These are phyloP conservation scores for Rhizopus delemar DNA, from an alignment of 371 early-diverging fungal genomes.

Conservation along the genomic window DNA sequence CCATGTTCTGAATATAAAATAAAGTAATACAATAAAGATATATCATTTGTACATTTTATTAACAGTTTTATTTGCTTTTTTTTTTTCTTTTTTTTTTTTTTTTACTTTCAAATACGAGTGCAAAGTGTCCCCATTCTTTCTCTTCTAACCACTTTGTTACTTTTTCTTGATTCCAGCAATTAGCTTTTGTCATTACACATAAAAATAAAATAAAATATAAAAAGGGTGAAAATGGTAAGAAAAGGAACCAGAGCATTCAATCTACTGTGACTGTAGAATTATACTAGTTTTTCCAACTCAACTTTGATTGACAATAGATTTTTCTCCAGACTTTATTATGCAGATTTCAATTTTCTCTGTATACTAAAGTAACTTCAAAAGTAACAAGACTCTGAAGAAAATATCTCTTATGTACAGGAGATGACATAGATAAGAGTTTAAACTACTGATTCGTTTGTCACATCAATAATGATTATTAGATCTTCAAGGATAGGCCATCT, in stretches of 20 bases:
- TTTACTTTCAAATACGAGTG: conserved; percentile 46
- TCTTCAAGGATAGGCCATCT: no score
- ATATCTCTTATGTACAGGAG: no score
- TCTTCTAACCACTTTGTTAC: conserved; percentile 47
- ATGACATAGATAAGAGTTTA: no score
- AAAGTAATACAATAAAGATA: conserved; percentile 1
- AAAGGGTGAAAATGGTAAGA: neutral
- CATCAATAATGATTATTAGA: no score
- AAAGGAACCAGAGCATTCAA: neutral
- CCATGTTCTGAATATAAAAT: conserved; percentile 28
- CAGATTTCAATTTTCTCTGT: no score
- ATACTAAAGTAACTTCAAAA: no score
- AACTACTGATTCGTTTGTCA: no score
- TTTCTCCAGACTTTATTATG: no score
- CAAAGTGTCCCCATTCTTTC: conserved; percentile 46
- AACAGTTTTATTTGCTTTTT: neutral
- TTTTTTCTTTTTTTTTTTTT: conserved; percentile 1
- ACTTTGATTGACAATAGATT: neutral
- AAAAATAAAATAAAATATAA: conserved; percentile 2
- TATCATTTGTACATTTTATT: neutral
- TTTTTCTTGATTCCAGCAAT: conserved; percentile 41
- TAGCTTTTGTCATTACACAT: conserved; percentile 24
- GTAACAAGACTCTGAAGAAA: no score
- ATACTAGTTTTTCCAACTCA: no score
- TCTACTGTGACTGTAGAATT: neutral